A percentile compares a stretch with the other conserved stretches of the same genome.
Evolutionary conservation across 352 stramenopile genomes (phyloP).

Genomic region (Phytophthora megakarya): DNA sequence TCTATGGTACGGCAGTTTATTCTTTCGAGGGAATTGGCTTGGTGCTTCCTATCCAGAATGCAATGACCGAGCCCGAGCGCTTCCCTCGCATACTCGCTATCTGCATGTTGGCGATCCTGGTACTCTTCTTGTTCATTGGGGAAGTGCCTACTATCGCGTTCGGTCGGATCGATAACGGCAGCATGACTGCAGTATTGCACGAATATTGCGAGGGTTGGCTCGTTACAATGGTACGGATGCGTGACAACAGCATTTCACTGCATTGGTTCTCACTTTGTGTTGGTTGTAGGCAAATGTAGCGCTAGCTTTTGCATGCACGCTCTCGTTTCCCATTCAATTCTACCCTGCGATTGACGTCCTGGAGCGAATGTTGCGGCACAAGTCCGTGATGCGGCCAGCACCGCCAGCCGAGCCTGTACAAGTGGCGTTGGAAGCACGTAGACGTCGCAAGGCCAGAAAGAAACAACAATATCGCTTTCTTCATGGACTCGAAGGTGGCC

Average conservation of each 20-base stretch:
- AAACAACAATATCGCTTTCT: slow-evolving; percentile 32
- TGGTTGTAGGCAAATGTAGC: slow-evolving; percentile 59
- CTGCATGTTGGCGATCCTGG: slow-evolving; percentile 72
- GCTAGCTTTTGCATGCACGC: slow-evolving; percentile 71
- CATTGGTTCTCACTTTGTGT: not conserved
- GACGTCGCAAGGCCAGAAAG: slow-evolving; percentile 37
- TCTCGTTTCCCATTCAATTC: slow-evolving; percentile 85
- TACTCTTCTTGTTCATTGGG: slow-evolving; percentile 79
- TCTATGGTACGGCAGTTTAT: slow-evolving; percentile 84
- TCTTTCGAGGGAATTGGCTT: slow-evolving; percentile 83
- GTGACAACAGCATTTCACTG: not conserved
- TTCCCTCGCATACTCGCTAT: slow-evolving; percentile 61
- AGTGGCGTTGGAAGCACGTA: slow-evolving; percentile 26
- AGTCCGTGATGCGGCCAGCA: slow-evolving; percentile 45
- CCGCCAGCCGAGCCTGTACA: slow-evolving; percentile 32
- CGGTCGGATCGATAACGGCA: slow-evolving; percentile 70
- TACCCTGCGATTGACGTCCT: slow-evolving; percentile 79
- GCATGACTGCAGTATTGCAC: slow-evolving; percentile 79
- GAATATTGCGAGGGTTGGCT: slow-evolving; percentile 74
- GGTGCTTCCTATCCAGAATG: slow-evolving; percentile 80
- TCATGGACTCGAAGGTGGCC: slow-evolving; percentile 19
- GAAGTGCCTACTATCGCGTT: slow-evolving; percentile 75
- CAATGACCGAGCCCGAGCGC: slow-evolving; percentile 60
- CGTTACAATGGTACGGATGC: slow-evolving; percentile 51
- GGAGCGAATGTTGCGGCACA: slow-evolving; percentile 60